phyloP scores from a whole-genome alignment of 164 flowering plant species.

The Protea cynaroides region DNA sequence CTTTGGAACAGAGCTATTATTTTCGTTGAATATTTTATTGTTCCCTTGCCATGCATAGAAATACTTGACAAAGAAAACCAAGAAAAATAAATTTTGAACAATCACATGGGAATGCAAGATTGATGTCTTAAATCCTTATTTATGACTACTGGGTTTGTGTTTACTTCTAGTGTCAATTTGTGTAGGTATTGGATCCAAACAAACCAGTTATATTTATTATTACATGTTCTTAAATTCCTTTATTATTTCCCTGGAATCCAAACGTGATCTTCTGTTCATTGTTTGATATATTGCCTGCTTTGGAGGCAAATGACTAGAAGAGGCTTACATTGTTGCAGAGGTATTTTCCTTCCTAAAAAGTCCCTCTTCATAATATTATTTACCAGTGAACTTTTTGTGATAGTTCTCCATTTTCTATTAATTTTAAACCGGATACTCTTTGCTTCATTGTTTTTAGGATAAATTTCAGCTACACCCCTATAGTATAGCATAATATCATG shows the following conservation, averaged over 20 bases:
- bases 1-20: too few relatives aligned
- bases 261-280: background rate
- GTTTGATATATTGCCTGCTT: constrained; percentile 63
- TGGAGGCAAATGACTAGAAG: constrained; percentile 61
- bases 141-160: background rate
- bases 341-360: constrained; percentile 25
- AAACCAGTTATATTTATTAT: constrained; percentile 68
- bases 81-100: too few relatives aligned
- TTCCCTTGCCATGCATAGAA: too few relatives aligned
- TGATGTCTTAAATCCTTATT: background rate
- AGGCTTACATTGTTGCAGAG: constrained; percentile 68
- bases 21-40: too few relatives aligned
- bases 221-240: constrained; percentile 50
- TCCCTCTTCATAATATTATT: background rate
- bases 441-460: too few relatives aligned
- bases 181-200: constrained; percentile 66
- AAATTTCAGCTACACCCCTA: too few relatives aligned
- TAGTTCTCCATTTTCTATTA: background rate
- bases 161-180: constrained; percentile 5
- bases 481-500: too few relatives aligned
- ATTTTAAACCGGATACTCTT: background rate
- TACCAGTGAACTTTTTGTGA: background rate
- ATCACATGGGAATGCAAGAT: background rate
- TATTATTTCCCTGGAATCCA: background rate
- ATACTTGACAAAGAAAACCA: too few relatives aligned